Base-by-base conservation (phyloP, 73 alveolate genomes). In the Paraurostyla sp. region DNA sequence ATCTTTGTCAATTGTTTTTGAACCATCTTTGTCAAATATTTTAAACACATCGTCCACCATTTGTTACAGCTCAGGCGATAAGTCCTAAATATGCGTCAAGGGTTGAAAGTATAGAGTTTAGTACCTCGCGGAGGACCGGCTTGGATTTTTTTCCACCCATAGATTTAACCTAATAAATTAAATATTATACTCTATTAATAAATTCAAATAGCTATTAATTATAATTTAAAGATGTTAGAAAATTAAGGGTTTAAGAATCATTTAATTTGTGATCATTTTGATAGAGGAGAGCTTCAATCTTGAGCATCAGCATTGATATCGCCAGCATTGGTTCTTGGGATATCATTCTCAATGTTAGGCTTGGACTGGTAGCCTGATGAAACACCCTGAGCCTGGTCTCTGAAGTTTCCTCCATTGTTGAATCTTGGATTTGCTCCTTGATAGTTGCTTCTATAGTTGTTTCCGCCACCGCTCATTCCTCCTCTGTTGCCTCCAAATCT, bases 1-100 rank as follows among this genome's bases (percentile, higher is more conserved):
- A 23, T 84, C 92, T 59, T 81, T 85, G 20, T 93, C 97, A 32
- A 93, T 93, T 30, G 96, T 88, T 29, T 89, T 92, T 22, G 92
- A 71, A 41, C 93, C 91, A 80, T 94, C 98, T 36, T 69, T 40
- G 85, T 94, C 98, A 81, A 94, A 81, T 59, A 71, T 68, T 48
- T 80, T 16, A 73, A 94, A 94, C 76, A 94, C 89, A 56, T 93
- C 95, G 3, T 73, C 71, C 40, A 87, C 87, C 59, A 76, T 20
- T 23, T 54, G 32, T 40, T 40, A 11, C 36, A 69, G 27, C 42
- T 69, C 62, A 4, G 58, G 57, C 18, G 85, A 69, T 38, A 69
- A 25, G 7, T 36, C 65, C 85, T 69, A 69, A 9, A 16, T 2
- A 43, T 4, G 33, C 57, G 20, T 9, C 20, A 27, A 41, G 30